These are phyloP conservation scores for Xylaria polymorpha DNA, from an alignment of 2,329 filamentous ascomycete genomes.

Conservation along the genomic window DNA sequence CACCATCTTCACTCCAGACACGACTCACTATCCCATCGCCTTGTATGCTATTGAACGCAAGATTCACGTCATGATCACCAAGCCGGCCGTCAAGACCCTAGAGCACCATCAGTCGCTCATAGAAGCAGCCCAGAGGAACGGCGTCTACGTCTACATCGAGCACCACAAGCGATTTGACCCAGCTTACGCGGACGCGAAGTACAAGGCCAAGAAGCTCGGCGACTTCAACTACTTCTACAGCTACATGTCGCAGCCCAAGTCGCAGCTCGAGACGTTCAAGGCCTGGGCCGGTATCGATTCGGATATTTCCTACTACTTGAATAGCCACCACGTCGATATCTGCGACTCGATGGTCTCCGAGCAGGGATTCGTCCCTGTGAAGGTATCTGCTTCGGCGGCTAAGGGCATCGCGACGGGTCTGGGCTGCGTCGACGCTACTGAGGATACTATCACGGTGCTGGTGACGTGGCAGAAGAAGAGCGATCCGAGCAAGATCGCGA, in stretches of 20 bases:
- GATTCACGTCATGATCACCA: slow-evolving; percentile 93
- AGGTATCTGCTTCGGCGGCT: slow-evolving; percentile 81
- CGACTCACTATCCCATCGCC: slow-evolving; percentile 91
- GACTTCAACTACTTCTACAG: slow-evolving; percentile 99
- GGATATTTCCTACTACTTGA: slow-evolving; percentile 96
- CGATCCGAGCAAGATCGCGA: slow-evolving; percentile 77
- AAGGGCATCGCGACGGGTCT: slow-evolving; percentile 82
- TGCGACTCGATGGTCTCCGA: slow-evolving; percentile 89
- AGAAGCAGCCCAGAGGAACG: slow-evolving; percentile 75
- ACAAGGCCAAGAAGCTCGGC: slow-evolving; percentile 79
- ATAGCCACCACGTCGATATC: slow-evolving; percentile 93
- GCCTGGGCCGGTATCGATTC: slow-evolving; percentile 92
- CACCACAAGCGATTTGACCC: slow-evolving; percentile 98
- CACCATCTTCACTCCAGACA: slow-evolving; percentile 95
- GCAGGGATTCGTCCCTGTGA: slow-evolving; percentile 78
- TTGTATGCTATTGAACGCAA: slow-evolving; percentile 89
- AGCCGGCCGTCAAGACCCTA: slow-evolving; percentile 89
- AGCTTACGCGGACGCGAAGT: slow-evolving; percentile 87
- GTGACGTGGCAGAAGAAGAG: slow-evolving; percentile 86
- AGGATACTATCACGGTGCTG: slow-evolving; percentile 92
- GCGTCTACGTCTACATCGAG: slow-evolving; percentile 92
- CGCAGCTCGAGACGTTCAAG: slow-evolving; percentile 92
- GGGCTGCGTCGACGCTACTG: slow-evolving; percentile 82
- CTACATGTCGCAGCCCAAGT: slow-evolving; percentile 95
- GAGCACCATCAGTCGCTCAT: slow-evolving; percentile 82